These are phyloP conservation scores for Tinospora cordifolia DNA, from an alignment of 164 flowering plant genomes.

Conservation along the genomic window DNA sequence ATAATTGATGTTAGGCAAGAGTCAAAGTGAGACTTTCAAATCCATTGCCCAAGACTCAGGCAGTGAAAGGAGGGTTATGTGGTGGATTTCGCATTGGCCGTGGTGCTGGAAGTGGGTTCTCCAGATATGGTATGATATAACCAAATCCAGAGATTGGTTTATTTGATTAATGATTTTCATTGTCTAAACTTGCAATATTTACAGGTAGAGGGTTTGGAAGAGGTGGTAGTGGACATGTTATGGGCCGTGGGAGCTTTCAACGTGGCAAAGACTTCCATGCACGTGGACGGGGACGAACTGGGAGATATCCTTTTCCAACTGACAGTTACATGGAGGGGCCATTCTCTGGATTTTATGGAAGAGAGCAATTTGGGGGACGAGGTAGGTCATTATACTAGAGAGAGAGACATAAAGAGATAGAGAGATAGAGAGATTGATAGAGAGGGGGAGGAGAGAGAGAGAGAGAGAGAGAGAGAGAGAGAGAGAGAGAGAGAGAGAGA, in stretches of 20 bases:
- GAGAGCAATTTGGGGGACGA: conserved; percentile 28
- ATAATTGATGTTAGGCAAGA: conserved; percentile 34
- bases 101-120: conserved; percentile 22
- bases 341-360: conserved; percentile 30
- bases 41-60: conserved; percentile 75
- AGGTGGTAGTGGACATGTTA: conserved; percentile 32
- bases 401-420: no score
- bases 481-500: no score
- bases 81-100: conserved; percentile 74
- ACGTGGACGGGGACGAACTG: conserved; percentile 38
- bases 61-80: conserved; percentile 72
- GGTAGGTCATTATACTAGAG: conserved; percentile 21
- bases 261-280: conserved; percentile 40
- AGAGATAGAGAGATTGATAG: no score
- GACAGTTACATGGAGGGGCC: conserved; percentile 24
- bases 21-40: conserved; percentile 69
- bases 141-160: not conserved
- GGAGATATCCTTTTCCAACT: conserved; percentile 35
- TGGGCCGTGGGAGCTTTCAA: conserved; percentile 27
- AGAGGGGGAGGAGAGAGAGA: no score
- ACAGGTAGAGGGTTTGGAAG: conserved; percentile 52
- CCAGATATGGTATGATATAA: conserved; percentile 33
- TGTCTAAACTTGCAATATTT: conserved; percentile 4
- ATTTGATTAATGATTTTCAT: not conserved
- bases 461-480: no score